Percentiles rank a stretch among this genome's conserved stretches.
Evolutionary conservation across 2,329 filamentous ascomycete genomes (phyloP).

Genomic region (Aureobasidium sp.): DNA sequence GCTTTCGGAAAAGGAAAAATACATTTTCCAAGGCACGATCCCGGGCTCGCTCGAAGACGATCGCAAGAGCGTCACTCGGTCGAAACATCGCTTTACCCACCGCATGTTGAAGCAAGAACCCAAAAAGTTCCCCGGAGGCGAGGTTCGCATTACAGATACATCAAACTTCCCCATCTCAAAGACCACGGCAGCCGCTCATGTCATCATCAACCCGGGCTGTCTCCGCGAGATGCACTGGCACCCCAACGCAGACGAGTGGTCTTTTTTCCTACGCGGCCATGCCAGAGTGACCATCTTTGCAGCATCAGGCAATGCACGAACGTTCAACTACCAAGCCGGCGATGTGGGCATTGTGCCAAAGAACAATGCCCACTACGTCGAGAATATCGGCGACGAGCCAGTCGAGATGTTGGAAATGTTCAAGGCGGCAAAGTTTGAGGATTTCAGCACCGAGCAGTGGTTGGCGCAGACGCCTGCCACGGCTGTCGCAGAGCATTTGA

Average conservation of each 20-base stretch:
- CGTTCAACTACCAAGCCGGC: constrained; percentile 68
- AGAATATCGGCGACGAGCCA: constrained; percentile 71
- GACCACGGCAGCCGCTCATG: constrained; percentile 65
- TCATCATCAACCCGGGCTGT: constrained; percentile 63
- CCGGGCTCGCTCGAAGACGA: constrained; percentile 61
- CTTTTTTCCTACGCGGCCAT: constrained; percentile 66
- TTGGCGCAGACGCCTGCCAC: constrained; percentile 59
- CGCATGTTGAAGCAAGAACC: constrained; percentile 64
- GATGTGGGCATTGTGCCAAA: constrained; percentile 70
- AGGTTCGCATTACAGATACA: constrained; percentile 69
- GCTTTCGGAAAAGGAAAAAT: constrained; percentile 60
- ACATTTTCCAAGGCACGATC: constrained; percentile 66
- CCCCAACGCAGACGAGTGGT: constrained; percentile 40
- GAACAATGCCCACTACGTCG: constrained; percentile 75
- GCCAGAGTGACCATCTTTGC: constrained; percentile 70
- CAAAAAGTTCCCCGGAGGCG: constrained; percentile 58
- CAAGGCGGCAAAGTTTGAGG: constrained; percentile 50
- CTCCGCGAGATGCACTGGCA: constrained; percentile 81
- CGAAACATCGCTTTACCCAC: constrained; percentile 63
- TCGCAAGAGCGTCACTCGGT: constrained; percentile 57
- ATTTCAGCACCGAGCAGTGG: constrained; percentile 63
- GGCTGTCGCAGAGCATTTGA: constrained; percentile 38
- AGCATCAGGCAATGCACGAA: constrained; percentile 60
- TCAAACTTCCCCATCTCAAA: constrained; percentile 67
- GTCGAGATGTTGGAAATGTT: constrained; percentile 73